Conservation (phyloP, 2,329 filamentous ascomycete genomes). For the Ophiostoma triangulosporum region DNA sequence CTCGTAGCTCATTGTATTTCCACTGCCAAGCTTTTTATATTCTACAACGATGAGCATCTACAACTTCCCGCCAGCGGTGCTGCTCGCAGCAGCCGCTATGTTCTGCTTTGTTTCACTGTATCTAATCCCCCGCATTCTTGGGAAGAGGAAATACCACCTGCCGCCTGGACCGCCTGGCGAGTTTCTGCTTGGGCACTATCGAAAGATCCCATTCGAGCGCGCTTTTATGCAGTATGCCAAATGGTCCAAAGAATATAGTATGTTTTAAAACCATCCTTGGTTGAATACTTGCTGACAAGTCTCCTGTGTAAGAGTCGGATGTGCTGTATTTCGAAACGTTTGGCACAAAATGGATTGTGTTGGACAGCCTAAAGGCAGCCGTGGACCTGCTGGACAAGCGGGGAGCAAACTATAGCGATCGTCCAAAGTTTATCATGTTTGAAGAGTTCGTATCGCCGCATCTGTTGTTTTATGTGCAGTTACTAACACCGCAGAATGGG, state of each 20-base stretch:
- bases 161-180: conserved; percentile 7
- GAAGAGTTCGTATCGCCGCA: neutral
- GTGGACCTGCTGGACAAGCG: conserved; percentile 30
- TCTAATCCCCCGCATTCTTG: neutral
- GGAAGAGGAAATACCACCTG: conserved; percentile 6
- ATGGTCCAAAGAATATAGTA: conserved; percentile 10
- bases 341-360: conserved; percentile 26
- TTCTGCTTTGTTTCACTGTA: neutral
- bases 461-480: neutral
- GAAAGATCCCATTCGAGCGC: conserved; percentile 9
- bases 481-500: neutral
- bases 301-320: conserved; percentile 14
- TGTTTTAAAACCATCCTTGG: neutral
- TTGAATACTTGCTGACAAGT: too few relatives aligned
- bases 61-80: neutral
- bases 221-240: conserved; percentile 12
- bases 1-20: too few relatives aligned
- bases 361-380: conserved; percentile 30
- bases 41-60: neutral
- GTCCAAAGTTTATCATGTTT: conserved; percentile 26
- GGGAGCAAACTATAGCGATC: conserved; percentile 30
- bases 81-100: neutral
- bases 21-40: neutral
- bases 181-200: conserved; percentile 10
- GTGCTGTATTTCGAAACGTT: conserved; percentile 20